phyloP scores from a whole-genome alignment of 2,329 filamentous ascomycete species.

The Neopestalotiopsis sp. region DNA sequence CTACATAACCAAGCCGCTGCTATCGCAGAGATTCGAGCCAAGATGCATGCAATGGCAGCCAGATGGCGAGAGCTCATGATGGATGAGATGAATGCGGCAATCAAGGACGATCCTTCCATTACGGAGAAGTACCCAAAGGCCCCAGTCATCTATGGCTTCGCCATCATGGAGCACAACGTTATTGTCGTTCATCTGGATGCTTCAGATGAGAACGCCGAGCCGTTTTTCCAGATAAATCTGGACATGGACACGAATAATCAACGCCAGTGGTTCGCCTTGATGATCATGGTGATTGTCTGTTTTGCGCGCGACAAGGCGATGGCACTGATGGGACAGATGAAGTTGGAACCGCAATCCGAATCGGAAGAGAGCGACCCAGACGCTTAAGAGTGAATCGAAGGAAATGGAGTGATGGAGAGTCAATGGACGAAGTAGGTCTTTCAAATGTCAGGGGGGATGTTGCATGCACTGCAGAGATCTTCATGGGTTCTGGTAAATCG shows the following conservation, averaged over 20 bases:
- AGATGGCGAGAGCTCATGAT: slow-evolving; percentile 28
- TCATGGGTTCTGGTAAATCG: background rate
- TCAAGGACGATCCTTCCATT: slow-evolving; percentile 11
- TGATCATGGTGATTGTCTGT: slow-evolving; percentile 38
- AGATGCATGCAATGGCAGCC: slow-evolving; percentile 28
- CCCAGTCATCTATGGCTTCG: slow-evolving; percentile 37
- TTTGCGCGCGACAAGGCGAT: slow-evolving; percentile 37
- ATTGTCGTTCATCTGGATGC: slow-evolving; percentile 38
- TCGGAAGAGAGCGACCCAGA: slow-evolving; percentile 23
- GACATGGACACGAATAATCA: slow-evolving; percentile 37
- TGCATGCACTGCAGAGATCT: background rate
- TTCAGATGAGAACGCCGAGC: slow-evolving; percentile 26
- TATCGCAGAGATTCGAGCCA: slow-evolving; percentile 22
- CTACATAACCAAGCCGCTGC: background rate
- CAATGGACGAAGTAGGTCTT: background rate
- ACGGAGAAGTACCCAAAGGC: slow-evolving; percentile 18
- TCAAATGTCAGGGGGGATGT: too few species aligned
- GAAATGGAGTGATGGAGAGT: background rate
- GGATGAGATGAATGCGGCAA: slow-evolving; percentile 8
- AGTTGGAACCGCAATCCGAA: background rate
- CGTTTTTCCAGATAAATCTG: slow-evolving; percentile 30
- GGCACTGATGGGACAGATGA: slow-evolving; percentile 11
- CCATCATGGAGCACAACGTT: slow-evolving; percentile 37
- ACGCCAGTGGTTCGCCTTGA: slow-evolving; percentile 39
- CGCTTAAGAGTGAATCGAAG: slow-evolving; percentile 18